phyloP scores from a whole-genome alignment of 1,284 basidiomycete species.

The Apiotrichum akiyoshidainum region DNA sequence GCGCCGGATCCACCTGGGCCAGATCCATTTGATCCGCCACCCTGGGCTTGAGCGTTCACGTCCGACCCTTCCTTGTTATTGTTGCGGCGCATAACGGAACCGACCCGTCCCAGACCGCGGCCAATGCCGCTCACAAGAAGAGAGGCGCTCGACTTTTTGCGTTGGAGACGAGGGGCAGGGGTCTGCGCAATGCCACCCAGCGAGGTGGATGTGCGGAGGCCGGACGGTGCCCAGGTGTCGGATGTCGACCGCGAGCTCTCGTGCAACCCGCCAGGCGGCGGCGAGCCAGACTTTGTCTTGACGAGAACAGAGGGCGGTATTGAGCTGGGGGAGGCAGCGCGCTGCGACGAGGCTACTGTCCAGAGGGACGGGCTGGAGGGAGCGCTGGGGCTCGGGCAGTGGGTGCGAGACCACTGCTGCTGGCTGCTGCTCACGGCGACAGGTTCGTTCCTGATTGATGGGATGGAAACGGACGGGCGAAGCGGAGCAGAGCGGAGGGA shows the following conservation, averaged over 20 bases:
- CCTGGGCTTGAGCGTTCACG: background rate
- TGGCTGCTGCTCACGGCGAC: background rate
- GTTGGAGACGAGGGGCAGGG: slow-evolving; percentile 2
- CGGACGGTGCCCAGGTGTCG: background rate
- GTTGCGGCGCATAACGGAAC: slow-evolving; percentile 31
- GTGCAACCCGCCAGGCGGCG: background rate
- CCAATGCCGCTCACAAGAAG: slow-evolving; percentile 24
- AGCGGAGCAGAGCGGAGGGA: background rate
- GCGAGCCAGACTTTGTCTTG: background rate
- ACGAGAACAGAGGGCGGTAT: background rate
- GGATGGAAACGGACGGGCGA: slow-evolving; percentile 1
- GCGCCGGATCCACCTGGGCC: background rate
- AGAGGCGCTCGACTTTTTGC: slow-evolving; percentile 26
- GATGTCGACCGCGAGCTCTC: background rate
- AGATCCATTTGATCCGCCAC: background rate
- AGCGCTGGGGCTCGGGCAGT: slow-evolving; percentile 3
- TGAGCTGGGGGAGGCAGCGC: background rate
- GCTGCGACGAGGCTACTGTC: background rate
- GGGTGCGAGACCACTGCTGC: slow-evolving; percentile 4
- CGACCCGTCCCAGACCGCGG: slow-evolving; percentile 29
- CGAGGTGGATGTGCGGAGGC: background rate
- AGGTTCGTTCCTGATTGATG: background rate
- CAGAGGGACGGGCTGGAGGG: background rate
- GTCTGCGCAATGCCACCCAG: slow-evolving; percentile 1
- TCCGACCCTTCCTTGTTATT: background rate